Base-by-base conservation (phyloP, 1,284 basidiomycete genomes). In the Ustilago nuda region DNA sequence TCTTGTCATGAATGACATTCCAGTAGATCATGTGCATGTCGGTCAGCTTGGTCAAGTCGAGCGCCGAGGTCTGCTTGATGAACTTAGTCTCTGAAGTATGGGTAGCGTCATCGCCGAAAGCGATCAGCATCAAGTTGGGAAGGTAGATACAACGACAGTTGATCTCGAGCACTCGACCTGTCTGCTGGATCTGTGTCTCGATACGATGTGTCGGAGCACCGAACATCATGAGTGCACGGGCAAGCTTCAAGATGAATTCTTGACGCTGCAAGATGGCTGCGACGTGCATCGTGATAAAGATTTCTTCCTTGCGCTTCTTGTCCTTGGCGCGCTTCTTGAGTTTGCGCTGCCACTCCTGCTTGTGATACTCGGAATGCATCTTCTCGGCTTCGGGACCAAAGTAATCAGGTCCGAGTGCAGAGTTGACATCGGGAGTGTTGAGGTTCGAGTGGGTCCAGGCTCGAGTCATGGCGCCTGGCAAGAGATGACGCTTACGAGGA, bases 201-300 rank as follows among this genome's bases (percentile, higher is more conserved):
- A 96, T 89, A 53, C 94, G 91, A 86, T 96, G 94, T 2, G 92
- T 91, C n/a, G 94, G 94, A 2, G 92, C 93, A 45, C 94, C 94
- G 78, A 95, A 96, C 93, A 95, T 95, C 93, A 96, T 95, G 88
- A 97, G 90, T 8, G 93, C 91, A 52, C 94, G 90, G 17, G 92
- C 90, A 45, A 96, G 90, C 88, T 96, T 96, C 85, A 95, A 88
- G 67, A 97, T 89, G 87, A 96, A 96, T 76, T 95, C 92, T 85
- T 96, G 94, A 19, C 95, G 89, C 80, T 92, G 91, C 54, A 95
- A 88, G 75, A 95, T 92, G 65, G 92, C 91, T 2, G 94, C 94
- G 23, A 95, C 92, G 82, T 95, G 94, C 79, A 92, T 92, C 43
- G 94, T 94, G 76, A 95, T 95, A 46, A 81, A 84, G 63, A 84